phyloP scores from a whole-genome alignment of 2,329 filamentous ascomycete genomes.

The Ascochyta koolunga region DNA sequence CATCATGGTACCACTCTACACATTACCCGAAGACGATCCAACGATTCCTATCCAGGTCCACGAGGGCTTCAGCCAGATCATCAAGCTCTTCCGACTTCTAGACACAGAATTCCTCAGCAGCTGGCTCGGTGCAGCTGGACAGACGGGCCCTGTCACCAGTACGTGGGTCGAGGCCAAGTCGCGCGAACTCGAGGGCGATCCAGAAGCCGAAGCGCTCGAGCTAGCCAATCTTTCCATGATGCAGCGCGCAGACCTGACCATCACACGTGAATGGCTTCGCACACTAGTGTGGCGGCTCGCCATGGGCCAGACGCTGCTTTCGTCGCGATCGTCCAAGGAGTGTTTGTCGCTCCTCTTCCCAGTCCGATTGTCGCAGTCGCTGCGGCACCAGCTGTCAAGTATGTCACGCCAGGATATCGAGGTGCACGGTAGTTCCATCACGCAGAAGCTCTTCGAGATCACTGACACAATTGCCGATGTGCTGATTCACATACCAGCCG shows the following conservation, averaged over 20 bases:
- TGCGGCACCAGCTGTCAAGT: slow-evolving; percentile 51
- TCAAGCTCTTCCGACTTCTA: slow-evolving; percentile 53
- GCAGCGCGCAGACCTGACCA: slow-evolving; percentile 58
- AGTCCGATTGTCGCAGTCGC: slow-evolving; percentile 52
- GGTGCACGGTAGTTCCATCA: slow-evolving; percentile 62
- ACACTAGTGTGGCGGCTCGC: slow-evolving; percentile 59
- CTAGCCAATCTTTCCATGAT: slow-evolving; percentile 50
- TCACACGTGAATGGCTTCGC: slow-evolving; percentile 58
- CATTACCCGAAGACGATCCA: slow-evolving; percentile 50
- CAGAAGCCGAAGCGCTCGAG: slow-evolving; percentile 46
- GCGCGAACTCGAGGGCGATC: slow-evolving; percentile 49
- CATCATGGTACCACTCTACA: slow-evolving; percentile 48
- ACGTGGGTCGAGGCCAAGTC: slow-evolving; percentile 56
- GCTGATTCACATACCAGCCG: slow-evolving; percentile 58
- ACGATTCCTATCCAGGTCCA: slow-evolving; percentile 49
- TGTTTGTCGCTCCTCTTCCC: slow-evolving; percentile 54
- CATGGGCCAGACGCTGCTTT: slow-evolving; percentile 55
- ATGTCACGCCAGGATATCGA: slow-evolving; percentile 57
- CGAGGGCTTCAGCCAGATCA: slow-evolving; percentile 53
- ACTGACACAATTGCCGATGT: slow-evolving; percentile 66
- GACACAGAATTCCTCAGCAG: slow-evolving; percentile 53
- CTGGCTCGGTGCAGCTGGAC: slow-evolving; percentile 49
- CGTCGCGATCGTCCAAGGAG: slow-evolving; percentile 46
- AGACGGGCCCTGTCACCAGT: slow-evolving; percentile 43
- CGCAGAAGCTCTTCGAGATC: slow-evolving; percentile 66